Base-by-base conservation (phyloP, 2,329 filamentous ascomycete species). In the Aspergillus aculeatus region DNA sequence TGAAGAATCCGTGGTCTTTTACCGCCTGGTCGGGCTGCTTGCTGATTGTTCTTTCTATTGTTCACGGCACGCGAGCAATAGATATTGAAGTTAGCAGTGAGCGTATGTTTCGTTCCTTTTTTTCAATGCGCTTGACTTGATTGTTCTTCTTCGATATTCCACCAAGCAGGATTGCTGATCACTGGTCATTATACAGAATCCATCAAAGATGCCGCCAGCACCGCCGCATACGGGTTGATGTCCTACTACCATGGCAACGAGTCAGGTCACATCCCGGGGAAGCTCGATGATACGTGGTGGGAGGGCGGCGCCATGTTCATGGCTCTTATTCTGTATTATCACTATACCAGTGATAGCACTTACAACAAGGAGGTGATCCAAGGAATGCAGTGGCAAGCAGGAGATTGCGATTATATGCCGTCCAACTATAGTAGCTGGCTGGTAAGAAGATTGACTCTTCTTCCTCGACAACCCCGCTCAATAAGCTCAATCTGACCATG, bases 231-330 rank as follows among this genome's bases (percentile, higher is more conserved):
- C 59, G 80, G 81, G 50, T 79, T 84, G 75, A 78, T 84, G 74
- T 69, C 69, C 19, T 82, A 80, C 65, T 86, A 86, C 68, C 75
- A 73, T 44, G 83, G 83, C 19, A 83, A 85, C 61, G 66, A 78
- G 50, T 78, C 81, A 1, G 81, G 81, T 16, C 75, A 77, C 9
- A 80, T 80, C 21, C 82, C 82, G 9, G 83, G 83, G 50, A 75
- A 83, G 57, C 77, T 92, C 32, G 85, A 86, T 3, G 89, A 88
- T 72, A 90, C 90, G 79, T 91, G 88, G 88, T 91, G 88, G 88
- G 86, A 91, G 71, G 86, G 85, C 5, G 85, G 86, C 55, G 85
- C 86, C 12, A 75, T 79, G 71, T 78, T 78, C 60, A 74, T 73
- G 47, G 54, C 72, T 5, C 62, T 79, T 24, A 71, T 79, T 52